Evolutionary conservation across 192 early-diverging fungal species (phyloP), one percentile per base, ranked within the genome.

Genomic region (Coemansia aciculifera): DNA sequence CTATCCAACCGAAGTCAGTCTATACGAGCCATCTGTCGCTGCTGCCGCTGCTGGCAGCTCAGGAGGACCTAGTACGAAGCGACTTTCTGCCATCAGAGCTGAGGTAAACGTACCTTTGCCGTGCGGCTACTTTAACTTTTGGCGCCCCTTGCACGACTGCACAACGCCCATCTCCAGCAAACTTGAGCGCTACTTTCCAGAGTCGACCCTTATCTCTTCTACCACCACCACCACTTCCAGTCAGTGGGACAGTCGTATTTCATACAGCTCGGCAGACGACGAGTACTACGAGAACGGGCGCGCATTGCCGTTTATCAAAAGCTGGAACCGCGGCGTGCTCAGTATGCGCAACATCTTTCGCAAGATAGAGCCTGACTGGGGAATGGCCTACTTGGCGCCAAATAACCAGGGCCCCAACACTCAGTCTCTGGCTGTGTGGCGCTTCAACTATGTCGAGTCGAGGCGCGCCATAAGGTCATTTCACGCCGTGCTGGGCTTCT

Each of bases 201-300:
- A 49, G 54, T 44, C 48, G 8, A 32, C 43, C 1, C 40, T 29
- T 12, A n/a, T n/a, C 8, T 48, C 46, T 48, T 42, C 10, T 4
- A 7, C 13, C 12, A 42, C 10, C 8, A 38, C 19, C 8, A 38
- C 19, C 36, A 38, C 34, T 21, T 13, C 21, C 3, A 37, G 44
- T 49, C 66, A 59, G 51, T 83, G 80, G 80, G 68, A 74, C 59
- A 83, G 75, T 31, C 80, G 80, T 61, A 71, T 85, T 37, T 75
- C 75, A 15, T 85, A 85, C 65, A 81, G 75, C 67, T 72, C 78
- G 2, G 73, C 73, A 2, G 83, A 85, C 32, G 83, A 85, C 67
- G 83, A 80, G 68, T 85, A 78, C 64, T 85, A 73, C 65, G 73
- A 81, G 66, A 85, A 81, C 57, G 78, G 75, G 9, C 71, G 72